Evolutionary conservation across 1,284 basidiomycete genomes (phyloP), one percentile per base, ranked within the genome.

Genomic region (Malassezia yamatoensis): DNA sequence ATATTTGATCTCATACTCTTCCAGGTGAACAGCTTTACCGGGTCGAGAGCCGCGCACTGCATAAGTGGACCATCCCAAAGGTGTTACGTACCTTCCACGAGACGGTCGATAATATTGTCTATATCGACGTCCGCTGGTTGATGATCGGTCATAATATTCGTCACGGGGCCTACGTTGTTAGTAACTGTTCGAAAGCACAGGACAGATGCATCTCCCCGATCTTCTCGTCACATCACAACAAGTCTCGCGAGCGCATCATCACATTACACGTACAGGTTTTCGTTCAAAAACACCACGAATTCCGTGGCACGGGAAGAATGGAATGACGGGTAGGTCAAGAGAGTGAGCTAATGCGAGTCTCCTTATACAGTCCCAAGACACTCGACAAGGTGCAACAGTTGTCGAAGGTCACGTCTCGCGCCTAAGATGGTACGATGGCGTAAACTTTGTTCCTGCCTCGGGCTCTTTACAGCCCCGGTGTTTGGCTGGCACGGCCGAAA

Each of bases 1-100:
- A 76, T 88, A 89, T 78, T 89, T 90, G 82, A 93, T 93, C 80
- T 93, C 90, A 79, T 89, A 90, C 77, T 93, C 90, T 77, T 88
- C 86, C 54, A 93, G 81, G 75, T 91, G 88, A 47, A 93, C 89
- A 44, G 88, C 87, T 79, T 90, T 93, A 64, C 90, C 89, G 48
- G 89, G 89, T 76, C 89, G 90, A 88, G 71, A 74, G 47, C 89
- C 89, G 75, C 89, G 87, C 58, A 93, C 89, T 91, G 76, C 29
- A 15, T 11, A 48, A 45, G 16, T 36, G 18, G n/a, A 40, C 34
- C 10, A 32, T 13, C 2, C 18, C 20, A 5, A 10, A 11, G 8
- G 15, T 5, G 3, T 2, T 12, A 58, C 57, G 18, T 49, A 67
- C 65, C 65, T 55, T 74, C 72, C 11, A 74, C 62, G 36, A 74